Conservation (phyloP, 148 eudicot species). For the Nepenthes gracilis region DNA sequence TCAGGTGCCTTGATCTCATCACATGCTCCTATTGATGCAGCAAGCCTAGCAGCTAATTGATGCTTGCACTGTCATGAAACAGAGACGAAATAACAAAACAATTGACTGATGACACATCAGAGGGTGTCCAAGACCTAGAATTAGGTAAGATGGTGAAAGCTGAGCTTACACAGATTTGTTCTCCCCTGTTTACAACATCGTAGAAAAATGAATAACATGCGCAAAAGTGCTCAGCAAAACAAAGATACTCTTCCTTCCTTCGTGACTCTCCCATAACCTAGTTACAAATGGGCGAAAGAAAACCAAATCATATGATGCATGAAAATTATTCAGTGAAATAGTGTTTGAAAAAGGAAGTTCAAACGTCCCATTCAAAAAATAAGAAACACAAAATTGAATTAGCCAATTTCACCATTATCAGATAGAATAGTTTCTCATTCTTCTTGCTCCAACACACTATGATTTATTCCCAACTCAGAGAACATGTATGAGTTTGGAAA, state of each 20-base stretch:
- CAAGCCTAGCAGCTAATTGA: constrained; percentile 93
- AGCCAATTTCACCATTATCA: no score
- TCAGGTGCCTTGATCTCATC: constrained; percentile 58
- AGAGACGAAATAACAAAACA: not conserved
- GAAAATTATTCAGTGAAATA: not conserved
- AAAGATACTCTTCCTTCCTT: constrained; percentile 77
- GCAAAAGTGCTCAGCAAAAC: constrained; percentile 80
- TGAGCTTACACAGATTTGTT: constrained; percentile 78
- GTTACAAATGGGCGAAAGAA: not conserved
- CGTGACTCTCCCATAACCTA: constrained; percentile 87
- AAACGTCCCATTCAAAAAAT: not conserved
- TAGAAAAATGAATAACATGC: constrained; percentile 93
- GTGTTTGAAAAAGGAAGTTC: not conserved
- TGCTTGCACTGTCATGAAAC: constrained; percentile 65
- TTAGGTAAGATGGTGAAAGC: not conserved
- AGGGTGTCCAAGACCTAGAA: not conserved
- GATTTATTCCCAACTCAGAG: not conserved
- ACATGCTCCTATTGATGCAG: constrained; percentile 55
- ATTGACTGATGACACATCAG: not conserved
- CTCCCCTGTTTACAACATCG: constrained; percentile 78
- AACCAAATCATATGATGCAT: not conserved
- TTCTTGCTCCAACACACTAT: no score
- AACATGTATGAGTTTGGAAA: no score
- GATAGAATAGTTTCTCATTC: no score
- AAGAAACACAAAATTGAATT: no score